Percentiles rank a stretch among this genome's conserved stretches.
These are phyloP conservation scores for Blastocladiella emersonii DNA, from an alignment of 371 early-diverging fungal species.

Conservation along the genomic window DNA sequence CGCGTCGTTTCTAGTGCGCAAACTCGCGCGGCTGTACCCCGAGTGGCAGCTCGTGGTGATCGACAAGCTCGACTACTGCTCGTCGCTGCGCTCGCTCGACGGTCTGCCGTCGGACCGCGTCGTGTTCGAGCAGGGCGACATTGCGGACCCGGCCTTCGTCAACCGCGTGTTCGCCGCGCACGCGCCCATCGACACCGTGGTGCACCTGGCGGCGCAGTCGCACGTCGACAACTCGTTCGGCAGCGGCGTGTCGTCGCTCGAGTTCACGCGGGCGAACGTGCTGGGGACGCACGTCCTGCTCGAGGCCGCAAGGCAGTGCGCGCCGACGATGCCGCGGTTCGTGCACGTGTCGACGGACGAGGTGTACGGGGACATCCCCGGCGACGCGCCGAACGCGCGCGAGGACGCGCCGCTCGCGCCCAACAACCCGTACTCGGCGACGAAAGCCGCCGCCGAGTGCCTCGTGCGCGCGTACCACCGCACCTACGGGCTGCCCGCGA, in stretches of 20 bases:
- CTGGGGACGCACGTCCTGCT: constrained; percentile 75
- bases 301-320: constrained; percentile 72
- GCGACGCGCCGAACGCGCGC: constrained; percentile 26
- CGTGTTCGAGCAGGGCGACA: constrained; percentile 46
- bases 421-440: constrained; percentile 76
- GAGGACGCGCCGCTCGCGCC: constrained; percentile 60
- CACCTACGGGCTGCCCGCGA: constrained; percentile 63
- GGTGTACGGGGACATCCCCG: constrained; percentile 59
- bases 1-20: constrained; percentile 44
- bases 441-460: constrained; percentile 79
- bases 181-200: constrained; percentile 56
- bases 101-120: constrained; percentile 38
- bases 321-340: constrained; percentile 38
- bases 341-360: constrained; percentile 78
- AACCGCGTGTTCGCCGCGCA: constrained; percentile 23
- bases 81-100: constrained; percentile 47
- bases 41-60: constrained; percentile 53
- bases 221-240: constrained; percentile 83
- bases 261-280: constrained; percentile 73
- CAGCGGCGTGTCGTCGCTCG: constrained; percentile 67
- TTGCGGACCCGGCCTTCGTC: neutral
- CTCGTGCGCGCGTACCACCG: constrained; percentile 65
- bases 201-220: constrained; percentile 74
- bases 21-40: constrained; percentile 49
- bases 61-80: constrained; percentile 73